Percentiles rank a stretch among this genome's conserved stretches.
These are phyloP conservation scores for Rosa chinensis DNA, from an alignment of 306 rosid species.

Conservation along the genomic window DNA sequence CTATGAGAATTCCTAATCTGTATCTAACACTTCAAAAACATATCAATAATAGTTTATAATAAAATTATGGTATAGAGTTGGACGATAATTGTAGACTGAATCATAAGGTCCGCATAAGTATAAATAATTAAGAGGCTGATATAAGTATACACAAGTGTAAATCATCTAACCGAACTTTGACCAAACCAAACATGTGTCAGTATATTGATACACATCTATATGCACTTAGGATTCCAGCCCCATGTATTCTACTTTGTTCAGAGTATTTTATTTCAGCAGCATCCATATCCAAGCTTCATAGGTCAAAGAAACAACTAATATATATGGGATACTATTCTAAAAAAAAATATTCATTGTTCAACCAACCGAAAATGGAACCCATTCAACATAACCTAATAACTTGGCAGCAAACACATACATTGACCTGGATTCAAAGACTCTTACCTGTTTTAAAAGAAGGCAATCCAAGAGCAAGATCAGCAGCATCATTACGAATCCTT, in stretches of 20 bases:
- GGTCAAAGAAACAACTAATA: not conserved
- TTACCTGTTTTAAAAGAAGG: constrained; percentile 93
- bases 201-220: not conserved
- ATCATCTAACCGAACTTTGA: not conserved
- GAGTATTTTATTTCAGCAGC: not conserved
- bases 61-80: not conserved
- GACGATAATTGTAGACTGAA: not conserved
- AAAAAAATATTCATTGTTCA: not conserved
- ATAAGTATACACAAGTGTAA: not conserved
- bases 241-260: too few species aligned
- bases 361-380: not conserved
- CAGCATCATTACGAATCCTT: constrained; percentile 80
- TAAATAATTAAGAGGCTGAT: not conserved
- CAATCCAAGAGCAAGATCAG: constrained; percentile 78
- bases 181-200: not conserved
- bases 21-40: not conserved
- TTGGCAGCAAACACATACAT: not conserved
- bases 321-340: not conserved
- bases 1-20: not conserved
- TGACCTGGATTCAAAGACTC: constrained; percentile 23
- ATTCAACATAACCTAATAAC: not conserved
- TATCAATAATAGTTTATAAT: not conserved
- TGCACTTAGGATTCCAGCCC: not conserved
- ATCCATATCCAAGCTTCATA: not conserved
- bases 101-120: not conserved